A percentile compares a stretch with the other conserved stretches of the same genome.
Conservation (phyloP, 228 moss, liverwort and hornwort genomes). For the Sphagnum magellanicum region DNA sequence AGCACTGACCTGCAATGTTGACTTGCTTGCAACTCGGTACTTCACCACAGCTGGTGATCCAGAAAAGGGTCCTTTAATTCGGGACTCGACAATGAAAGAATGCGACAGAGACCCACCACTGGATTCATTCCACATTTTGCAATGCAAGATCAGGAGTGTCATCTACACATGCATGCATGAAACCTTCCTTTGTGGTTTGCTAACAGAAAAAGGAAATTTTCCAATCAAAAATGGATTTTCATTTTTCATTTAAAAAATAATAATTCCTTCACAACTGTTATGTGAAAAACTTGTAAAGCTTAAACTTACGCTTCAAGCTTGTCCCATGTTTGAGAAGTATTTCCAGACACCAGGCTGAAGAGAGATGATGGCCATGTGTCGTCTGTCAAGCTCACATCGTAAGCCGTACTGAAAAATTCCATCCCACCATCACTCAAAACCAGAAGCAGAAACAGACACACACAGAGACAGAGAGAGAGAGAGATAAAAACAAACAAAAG, state of each 20-base stretch:
- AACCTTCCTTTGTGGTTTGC: no score
- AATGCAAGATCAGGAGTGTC: no score
- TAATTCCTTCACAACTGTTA: neutral
- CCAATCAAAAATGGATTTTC: neutral
- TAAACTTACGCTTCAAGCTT: constrained; percentile 61
- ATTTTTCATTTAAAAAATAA: neutral
- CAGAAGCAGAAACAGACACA: no score
- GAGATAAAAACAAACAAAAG: no score
- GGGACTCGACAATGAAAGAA: constrained; percentile 37
- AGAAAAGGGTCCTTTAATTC: constrained; percentile 38
- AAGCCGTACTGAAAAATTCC: constrained; percentile 40
- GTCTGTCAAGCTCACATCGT: constrained; percentile 58
- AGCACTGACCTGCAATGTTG: constrained; percentile 34
- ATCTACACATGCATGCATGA: no score
- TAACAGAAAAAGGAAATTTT: neutral
- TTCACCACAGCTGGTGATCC: constrained; percentile 53
- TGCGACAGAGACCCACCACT: constrained; percentile 36
- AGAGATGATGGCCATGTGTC: constrained; percentile 50
- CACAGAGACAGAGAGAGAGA: no score
- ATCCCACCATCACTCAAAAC: neutral
- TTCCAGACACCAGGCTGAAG: constrained; percentile 39
- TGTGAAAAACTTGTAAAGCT: neutral
- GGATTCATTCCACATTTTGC: constrained; percentile 5
- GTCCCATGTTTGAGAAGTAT: constrained; percentile 42
- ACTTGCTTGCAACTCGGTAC: constrained; percentile 52